Evolutionary conservation across 164 flowering plant genomes (phyloP).

Genomic region (Saururus chinensis): DNA sequence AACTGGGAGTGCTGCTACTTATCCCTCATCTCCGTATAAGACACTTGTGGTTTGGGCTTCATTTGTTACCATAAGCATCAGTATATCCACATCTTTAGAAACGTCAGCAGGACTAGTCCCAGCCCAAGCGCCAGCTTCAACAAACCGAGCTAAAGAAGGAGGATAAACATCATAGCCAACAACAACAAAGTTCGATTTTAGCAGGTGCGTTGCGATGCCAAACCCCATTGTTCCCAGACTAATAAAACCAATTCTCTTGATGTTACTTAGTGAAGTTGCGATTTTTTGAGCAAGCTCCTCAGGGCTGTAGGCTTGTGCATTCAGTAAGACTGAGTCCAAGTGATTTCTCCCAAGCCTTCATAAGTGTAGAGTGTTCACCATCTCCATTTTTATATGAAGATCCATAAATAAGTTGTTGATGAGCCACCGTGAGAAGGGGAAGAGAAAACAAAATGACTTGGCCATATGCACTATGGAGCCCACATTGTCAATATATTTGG

Average conservation of each 20-base stretch:
- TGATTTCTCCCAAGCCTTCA: constrained; percentile 63
- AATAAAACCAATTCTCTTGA: constrained; percentile 75
- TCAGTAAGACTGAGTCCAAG: constrained; percentile 50
- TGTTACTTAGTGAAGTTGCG: constrained; percentile 29
- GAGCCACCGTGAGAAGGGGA: constrained; percentile 77
- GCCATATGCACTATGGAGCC: constrained; percentile 55
- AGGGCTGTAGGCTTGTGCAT: constrained; percentile 52
- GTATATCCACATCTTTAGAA: constrained; percentile 74
- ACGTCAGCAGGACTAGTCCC: constrained; percentile 79
- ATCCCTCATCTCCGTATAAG: constrained; percentile 68
- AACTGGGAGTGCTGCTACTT: constrained; percentile 78
- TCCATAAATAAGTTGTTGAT: constrained; percentile 79
- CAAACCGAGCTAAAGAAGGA: constrained; percentile 70
- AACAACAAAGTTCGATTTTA: constrained; percentile 66
- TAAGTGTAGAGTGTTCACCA: constrained; percentile 26
- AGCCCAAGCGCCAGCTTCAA: constrained; percentile 63
- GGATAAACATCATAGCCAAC: constrained; percentile 85
- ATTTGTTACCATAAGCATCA: constrained; percentile 90
- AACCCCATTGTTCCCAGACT: constrained; percentile 99
- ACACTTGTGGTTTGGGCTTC: constrained; percentile 89
- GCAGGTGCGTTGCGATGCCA: constrained; percentile 95
- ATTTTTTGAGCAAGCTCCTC: constrained; percentile 48
- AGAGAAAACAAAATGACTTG: constrained; percentile 63
- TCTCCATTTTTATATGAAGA: constrained; percentile 32
- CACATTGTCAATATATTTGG: constrained; percentile 44